Evolutionary conservation across 2,329 filamentous ascomycete genomes (phyloP).

Genomic region (Botryotinia calthae): DNA sequence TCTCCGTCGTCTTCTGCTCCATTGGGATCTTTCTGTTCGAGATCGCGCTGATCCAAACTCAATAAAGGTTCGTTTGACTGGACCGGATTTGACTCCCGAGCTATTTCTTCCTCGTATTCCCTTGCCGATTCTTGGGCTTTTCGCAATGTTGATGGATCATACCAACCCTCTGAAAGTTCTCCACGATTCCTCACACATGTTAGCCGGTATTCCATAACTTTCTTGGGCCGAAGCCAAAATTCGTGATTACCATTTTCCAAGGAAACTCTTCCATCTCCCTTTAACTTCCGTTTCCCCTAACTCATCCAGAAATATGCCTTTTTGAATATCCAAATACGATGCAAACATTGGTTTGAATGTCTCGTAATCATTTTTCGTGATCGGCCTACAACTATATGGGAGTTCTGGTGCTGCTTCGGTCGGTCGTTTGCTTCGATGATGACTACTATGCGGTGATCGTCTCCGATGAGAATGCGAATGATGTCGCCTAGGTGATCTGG

Average conservation of each 20-base stretch:
- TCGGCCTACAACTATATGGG: slow-evolving; percentile 62
- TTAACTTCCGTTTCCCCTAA: slow-evolving; percentile 73
- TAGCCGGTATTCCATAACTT: slow-evolving; percentile 38
- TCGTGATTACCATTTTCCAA: slow-evolving; percentile 71
- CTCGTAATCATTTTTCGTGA: slow-evolving; percentile 68
- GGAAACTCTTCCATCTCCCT: slow-evolving; percentile 91
- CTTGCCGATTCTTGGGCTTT: slow-evolving; percentile 33
- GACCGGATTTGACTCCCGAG: slow-evolving; percentile 19
- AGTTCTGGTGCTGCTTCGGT: slow-evolving; percentile 43
- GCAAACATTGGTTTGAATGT: slow-evolving; percentile 71
- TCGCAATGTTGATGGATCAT: slow-evolving; percentile 65
- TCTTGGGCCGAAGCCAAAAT: slow-evolving; percentile 14
- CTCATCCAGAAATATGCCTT: slow-evolving; percentile 65
- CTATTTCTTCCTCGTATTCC: slow-evolving; percentile 15
- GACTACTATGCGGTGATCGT: slow-evolving; percentile 28
- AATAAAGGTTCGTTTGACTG: slow-evolving; percentile 21
- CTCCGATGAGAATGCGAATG: slow-evolving; percentile 25
- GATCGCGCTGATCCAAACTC: slow-evolving; percentile 3
- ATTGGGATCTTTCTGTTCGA: not conserved
- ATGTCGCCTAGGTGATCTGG: slow-evolving; percentile 22
- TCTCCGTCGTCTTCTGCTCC: slow-evolving; percentile 22
- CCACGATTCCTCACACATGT: slow-evolving; percentile 69
- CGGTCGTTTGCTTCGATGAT: slow-evolving; percentile 36
- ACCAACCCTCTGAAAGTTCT: slow-evolving; percentile 89
- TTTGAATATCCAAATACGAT: slow-evolving; percentile 85